Base-by-base conservation (phyloP, 768 basidiomycete genomes). In the Trichaptum fuscoviolaceum region DNA sequence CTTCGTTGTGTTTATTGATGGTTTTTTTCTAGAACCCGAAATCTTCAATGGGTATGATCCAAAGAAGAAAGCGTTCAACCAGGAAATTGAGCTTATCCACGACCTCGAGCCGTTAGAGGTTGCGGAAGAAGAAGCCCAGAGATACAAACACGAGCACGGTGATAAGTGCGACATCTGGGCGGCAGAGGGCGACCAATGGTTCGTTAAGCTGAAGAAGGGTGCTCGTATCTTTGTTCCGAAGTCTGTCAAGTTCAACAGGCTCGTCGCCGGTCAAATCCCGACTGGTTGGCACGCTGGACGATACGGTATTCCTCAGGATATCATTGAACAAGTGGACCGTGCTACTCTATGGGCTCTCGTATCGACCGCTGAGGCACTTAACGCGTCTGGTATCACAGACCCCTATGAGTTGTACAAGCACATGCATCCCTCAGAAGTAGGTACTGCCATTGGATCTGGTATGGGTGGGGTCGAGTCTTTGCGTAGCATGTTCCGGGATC, bases 171-270 rank as follows among this genome's bases (percentile, higher is more conserved):
- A 99, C 74, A 86, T 93, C 71, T 99, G 95, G 95, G 89, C 89
- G 0, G 90, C 87, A 59, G 90, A 92, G 74, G 90, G 90, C 17
- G 94, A 91, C n/a, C 93, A 96, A 74, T 97, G 92, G 93, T 95
- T 93, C 73, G 95, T 95, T 75, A 97, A 98, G 80, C 89, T 99
- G 84, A 99, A 99, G 89, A 96, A 93, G 79, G 97, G 97, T 63
- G 95, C 97, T 12, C 89, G 93, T 59, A 82, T 99, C 68, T 84
- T 89, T 69, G 88, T 99, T 58, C 96, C 97, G 63, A 99, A 99
- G 80, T 92, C 96, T 1, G 89, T 98, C 85, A 86, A 84, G 70
- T 99, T 99, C 84, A 93, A 88, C 74, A 92, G 96, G 62, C 86
- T 92, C 58, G 97, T 99, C 62, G 96, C 93, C 61, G 96, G 95